Base-by-base conservation (phyloP, 805 yeast species). In the Wickerhamomyces chambardii region DNA sequence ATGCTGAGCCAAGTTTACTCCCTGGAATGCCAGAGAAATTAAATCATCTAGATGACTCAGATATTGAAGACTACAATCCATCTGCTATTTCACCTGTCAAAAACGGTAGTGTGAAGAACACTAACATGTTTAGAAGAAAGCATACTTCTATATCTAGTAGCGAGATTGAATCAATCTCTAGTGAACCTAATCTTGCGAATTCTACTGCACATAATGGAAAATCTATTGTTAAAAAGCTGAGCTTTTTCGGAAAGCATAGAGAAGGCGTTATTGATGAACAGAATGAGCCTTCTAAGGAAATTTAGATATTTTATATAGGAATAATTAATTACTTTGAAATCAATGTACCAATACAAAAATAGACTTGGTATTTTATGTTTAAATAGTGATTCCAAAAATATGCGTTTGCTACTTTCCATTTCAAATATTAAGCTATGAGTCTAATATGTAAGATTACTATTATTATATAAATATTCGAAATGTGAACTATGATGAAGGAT, bases 171-270 rank as follows among this genome's bases (percentile, higher is more conserved):
- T 21, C 30, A 26, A 18, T 30, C 10, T 5, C 9, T 15, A 15
- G 11, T 16, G 18, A 28, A 17, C 45, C 51, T 0, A 33, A 36
- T 8, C 48, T 44, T 34, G 37, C 47, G 1, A 26, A 22, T 11
- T 36, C 46, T 2, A 41, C 47, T 8, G 29, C 43, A n/a, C n/a
- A n/a, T 4, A 46, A 40, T 31, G 34, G 42, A 16, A 41, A 42
- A 33, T 40, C 44, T 8, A 30, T 48, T 5, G 53, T 47, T 15
- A 47, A 45, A 34, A 46, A 45, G 35, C 40, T 51, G 40, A 49
- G 48, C 29, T 39, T 48, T 32, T 50, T 51, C 31, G 43, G 47
- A n/a, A 35, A 37, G 1, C 21, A 22, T 7, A 16, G 11, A 7
- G 34, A 33, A 25, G 44, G 33, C 18, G 36, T 30, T 7, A 44